Base-by-base conservation (phyloP, 768 basidiomycete genomes). In the Hypsizygus marmoreus region DNA sequence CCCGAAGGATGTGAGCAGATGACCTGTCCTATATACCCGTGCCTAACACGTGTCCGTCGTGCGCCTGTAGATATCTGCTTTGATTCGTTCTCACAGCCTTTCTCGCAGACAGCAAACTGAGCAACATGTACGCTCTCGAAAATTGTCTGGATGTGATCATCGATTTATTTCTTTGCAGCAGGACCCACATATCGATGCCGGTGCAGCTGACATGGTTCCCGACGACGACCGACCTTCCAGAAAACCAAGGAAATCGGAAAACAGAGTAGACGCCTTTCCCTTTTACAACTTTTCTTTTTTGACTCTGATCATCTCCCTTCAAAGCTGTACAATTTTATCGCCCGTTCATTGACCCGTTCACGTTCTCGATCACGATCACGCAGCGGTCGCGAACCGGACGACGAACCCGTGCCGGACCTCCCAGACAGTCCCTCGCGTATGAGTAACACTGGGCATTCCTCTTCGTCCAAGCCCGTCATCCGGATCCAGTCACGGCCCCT, bases 281-380 rank as follows among this genome's bases (percentile, higher is more conserved):
- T 44, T 29, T 34, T 24, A 41, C 40, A 35, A 34, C 48, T 41
- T 46, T 30, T 40, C 34, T 45, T 34, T 25, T 34, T 40, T 31
- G 33, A 26, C 26, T 32, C 49, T 49, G 33, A 52, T 45, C 29
- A 22, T 47, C 40, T 55, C 34, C 11, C 40, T 40, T 37, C 26
- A 43, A 54, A 88, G 86, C 65, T 88, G 57, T 82, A 78, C 55
- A 76, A 71, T 20, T 85, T 88, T 65, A 70, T 75, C 54, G 72
- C 74, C 22, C 69, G 71, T 51, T 79, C 77, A 40, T 69, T 76
- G 43, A 74, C 75, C 38, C 71, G 72, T 44, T 79, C 78, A 29
- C 76, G 80, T 59, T 85, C 84, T n/a, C 83, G 81, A 30, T 81
- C 84, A 12, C 73, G 75, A 61, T 69, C 74, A 43, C 71, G 67